phyloP scores from a whole-genome alignment of 2,329 filamentous ascomycete species.

The Exserohilum rostratum region DNA sequence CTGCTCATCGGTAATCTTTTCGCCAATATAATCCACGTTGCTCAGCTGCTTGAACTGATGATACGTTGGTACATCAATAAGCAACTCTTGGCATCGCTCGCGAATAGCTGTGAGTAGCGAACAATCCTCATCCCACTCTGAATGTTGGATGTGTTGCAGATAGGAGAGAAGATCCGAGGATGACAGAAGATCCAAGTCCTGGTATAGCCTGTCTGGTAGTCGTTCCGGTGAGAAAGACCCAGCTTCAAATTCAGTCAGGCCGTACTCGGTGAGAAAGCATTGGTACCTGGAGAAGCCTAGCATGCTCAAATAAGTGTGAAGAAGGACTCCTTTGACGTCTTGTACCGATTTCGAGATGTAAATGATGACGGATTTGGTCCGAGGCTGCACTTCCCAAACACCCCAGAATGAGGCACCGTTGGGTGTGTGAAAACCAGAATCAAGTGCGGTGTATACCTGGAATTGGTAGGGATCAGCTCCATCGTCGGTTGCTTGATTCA shows the following conservation, averaged over 20 bases:
- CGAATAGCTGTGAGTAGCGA: conserved; percentile 37
- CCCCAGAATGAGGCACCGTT: conserved; percentile 44
- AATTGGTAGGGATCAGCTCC: conserved; percentile 37
- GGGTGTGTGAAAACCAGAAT: conserved; percentile 47
- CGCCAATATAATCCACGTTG: conserved; percentile 45
- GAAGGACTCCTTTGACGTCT: conserved; percentile 33
- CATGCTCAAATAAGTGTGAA: conserved; percentile 46
- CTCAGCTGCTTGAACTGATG: conserved; percentile 44
- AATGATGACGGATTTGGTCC: conserved; percentile 37
- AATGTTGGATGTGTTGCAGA: conserved; percentile 42
- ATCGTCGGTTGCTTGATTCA: conserved; percentile 33
- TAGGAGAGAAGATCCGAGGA: conserved; percentile 43
- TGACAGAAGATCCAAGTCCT: conserved; percentile 44
- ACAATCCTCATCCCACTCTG: conserved; percentile 41
- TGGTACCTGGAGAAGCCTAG: conserved; percentile 44
- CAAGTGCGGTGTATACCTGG: conserved; percentile 43
- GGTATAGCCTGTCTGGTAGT: conserved; percentile 36
- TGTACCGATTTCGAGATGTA: conserved; percentile 47
- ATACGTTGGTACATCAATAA: conserved; percentile 47
- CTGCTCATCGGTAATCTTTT: conserved; percentile 34
- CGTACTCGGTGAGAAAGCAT: conserved; percentile 43
- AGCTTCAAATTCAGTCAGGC: conserved; percentile 23
- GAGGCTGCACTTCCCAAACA: conserved; percentile 41
- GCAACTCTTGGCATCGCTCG: conserved; percentile 37
- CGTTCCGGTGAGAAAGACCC: conserved; percentile 11